Conservation (phyloP, 805 yeast genomes). For the Candida stauntonica region DNA sequence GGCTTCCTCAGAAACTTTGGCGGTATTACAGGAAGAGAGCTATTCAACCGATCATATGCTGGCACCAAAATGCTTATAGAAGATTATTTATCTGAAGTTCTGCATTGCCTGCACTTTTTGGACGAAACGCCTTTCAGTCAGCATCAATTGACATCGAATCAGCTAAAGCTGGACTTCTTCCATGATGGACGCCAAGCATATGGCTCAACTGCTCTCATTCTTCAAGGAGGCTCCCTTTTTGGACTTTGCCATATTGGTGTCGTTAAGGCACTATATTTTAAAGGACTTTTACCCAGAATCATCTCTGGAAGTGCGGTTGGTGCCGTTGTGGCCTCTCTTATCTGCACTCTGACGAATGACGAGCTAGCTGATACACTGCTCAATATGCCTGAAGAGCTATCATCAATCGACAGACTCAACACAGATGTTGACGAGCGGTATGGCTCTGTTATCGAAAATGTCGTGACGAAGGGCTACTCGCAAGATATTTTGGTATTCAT, state of each 20-base stretch:
- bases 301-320: slow-evolving; percentile 93
- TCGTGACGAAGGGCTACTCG: slow-evolving; percentile 75
- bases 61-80: slow-evolving; percentile 91
- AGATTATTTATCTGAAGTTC: slow-evolving; percentile 75
- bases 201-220: slow-evolving; percentile 84
- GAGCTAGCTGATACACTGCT: slow-evolving; percentile 48
- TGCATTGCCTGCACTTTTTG: slow-evolving; percentile 59
- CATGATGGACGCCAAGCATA: slow-evolving; percentile 82
- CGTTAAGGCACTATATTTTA: slow-evolving; percentile 72
- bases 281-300: slow-evolving; percentile 75
- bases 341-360: slow-evolving; percentile 66
- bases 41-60: slow-evolving; percentile 75
- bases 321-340: slow-evolving; percentile 84
- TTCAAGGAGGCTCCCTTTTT: slow-evolving; percentile 94
- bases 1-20: slow-evolving; percentile 90
- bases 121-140: slow-evolving; percentile 33
- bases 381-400: slow-evolving; percentile 39
- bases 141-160: slow-evolving; percentile 35
- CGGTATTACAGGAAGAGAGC: slow-evolving; percentile 72
- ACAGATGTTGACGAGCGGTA: slow-evolving; percentile 55
- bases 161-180: slow-evolving; percentile 66
- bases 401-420: slow-evolving; percentile 38
- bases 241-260: slow-evolving; percentile 95
- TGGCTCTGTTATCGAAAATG: slow-evolving; percentile 70
- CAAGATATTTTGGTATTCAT: slow-evolving; percentile 79